Evolutionary conservation across 2,329 filamentous ascomycete species (phyloP).

Genomic region (Lomentospora prolificans): DNA sequence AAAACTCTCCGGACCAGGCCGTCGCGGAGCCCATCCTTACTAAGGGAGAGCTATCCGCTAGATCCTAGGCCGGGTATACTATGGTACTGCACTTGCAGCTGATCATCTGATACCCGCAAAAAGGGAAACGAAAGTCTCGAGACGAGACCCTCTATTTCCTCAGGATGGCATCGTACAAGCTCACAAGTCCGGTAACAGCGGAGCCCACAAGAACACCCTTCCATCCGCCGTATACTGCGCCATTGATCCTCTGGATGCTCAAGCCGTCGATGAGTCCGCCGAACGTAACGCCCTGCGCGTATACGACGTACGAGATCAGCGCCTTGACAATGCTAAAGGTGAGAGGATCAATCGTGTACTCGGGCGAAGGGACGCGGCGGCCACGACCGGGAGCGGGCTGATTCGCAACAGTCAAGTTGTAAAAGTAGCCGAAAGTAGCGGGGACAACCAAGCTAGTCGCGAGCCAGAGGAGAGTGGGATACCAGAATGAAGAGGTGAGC

Average conservation of each 20-base stretch:
- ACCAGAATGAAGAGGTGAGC: conserved; percentile 73
- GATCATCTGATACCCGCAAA: too few relatives aligned
- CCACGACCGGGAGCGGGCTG: conserved; percentile 23
- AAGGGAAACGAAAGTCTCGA: too few relatives aligned
- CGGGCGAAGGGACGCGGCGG: conserved; percentile 34
- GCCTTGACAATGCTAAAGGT: conserved; percentile 87
- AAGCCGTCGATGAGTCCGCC: conserved; percentile 50
- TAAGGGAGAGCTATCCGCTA: not conserved
- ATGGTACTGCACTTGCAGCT: not conserved
- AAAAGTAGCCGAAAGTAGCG: conserved; percentile 69
- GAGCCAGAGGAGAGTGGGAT: conserved; percentile 66
- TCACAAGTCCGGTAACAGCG: conserved; percentile 56
- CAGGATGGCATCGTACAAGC: conserved; percentile 69
- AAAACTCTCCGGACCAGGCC: too few relatives aligned
- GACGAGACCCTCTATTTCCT: conserved; percentile 53
- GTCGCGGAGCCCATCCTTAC: too few relatives aligned
- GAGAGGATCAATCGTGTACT: conserved; percentile 69
- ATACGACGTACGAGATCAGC: conserved; percentile 71
- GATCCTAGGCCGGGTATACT: not conserved
- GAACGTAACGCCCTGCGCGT: conserved; percentile 55
- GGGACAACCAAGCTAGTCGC: conserved; percentile 64
- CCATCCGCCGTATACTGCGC: conserved; percentile 61
- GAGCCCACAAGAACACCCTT: conserved; percentile 59
- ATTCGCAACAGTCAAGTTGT: conserved; percentile 60
- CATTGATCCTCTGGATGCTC: conserved; percentile 53